phyloP scores from a whole-genome alignment of 108 stramenopile species.

The Aurantiochytrium sp. region DNA sequence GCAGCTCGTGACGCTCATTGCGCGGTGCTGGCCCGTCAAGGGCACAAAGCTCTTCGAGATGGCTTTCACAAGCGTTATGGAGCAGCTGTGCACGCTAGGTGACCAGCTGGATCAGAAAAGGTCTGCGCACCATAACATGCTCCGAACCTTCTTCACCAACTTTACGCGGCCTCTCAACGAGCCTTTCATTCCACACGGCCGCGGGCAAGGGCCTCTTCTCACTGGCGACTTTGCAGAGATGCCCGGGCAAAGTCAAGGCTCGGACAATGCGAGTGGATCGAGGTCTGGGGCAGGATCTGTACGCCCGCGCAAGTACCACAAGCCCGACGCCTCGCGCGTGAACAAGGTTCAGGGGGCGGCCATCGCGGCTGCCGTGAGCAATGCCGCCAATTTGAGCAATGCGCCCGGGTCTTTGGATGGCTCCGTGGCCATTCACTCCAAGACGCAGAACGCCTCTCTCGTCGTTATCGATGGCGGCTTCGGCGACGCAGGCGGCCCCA shows the following conservation, averaged over 20 bases:
- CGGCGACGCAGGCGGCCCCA: too few species aligned
- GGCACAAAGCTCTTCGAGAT: neutral
- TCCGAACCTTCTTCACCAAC: neutral
- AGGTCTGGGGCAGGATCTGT: too few species aligned
- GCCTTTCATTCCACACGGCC: neutral
- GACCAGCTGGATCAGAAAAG: neutral
- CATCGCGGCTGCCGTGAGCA: neutral
- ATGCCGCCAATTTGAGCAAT: neutral
- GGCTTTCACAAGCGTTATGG: conserved; percentile 1
- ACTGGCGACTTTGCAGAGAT: neutral
- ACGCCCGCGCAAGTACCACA: too few species aligned
- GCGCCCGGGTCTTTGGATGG: neutral
- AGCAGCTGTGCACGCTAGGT: neutral
- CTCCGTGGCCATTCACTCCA: neutral
- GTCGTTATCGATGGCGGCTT: neutral
- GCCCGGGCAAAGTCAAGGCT: neutral
- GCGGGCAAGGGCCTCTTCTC: neutral
- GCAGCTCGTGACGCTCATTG: neutral
- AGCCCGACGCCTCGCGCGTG: too few species aligned
- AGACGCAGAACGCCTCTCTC: neutral
- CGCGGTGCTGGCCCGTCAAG: neutral
- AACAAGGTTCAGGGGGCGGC: neutral
- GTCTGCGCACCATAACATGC: conserved; percentile 3
- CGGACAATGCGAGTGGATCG: neutral
- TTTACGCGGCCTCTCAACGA: neutral